These are phyloP conservation scores for Ajuga reptans DNA, from an alignment of 305 asterid species.

Conservation along the genomic window DNA sequence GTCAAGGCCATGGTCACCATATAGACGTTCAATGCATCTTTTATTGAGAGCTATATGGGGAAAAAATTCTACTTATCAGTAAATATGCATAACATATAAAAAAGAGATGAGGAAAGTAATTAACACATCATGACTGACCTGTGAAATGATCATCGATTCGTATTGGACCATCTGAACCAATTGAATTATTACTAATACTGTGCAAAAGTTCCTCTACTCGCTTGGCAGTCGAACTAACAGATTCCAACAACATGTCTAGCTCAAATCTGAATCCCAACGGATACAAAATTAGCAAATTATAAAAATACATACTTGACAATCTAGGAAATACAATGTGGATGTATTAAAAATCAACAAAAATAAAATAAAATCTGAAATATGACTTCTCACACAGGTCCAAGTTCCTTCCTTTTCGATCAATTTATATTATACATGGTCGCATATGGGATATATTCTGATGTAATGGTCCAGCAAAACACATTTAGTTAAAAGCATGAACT, in stretches of 20 bases:
- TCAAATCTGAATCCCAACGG: slow-evolving; percentile 59
- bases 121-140: slow-evolving; percentile 44
- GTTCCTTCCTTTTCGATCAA: background rate
- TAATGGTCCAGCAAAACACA: background rate
- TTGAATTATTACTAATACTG: slow-evolving; percentile 49
- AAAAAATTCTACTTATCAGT: slow-evolving; percentile 22
- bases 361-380: slow-evolving; percentile 12
- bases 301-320: slow-evolving; percentile 9
- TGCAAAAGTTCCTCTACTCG: slow-evolving; percentile 80
- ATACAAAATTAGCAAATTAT: slow-evolving; percentile 16
- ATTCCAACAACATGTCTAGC: slow-evolving; percentile 95
- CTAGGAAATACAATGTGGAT: slow-evolving; percentile 1
- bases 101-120: background rate
- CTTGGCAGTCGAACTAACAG: slow-evolving; percentile 76
- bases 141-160: slow-evolving; percentile 75
- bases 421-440: background rate
- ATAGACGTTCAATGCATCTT: slow-evolving; percentile 94
- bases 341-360: background rate
- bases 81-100: background rate
- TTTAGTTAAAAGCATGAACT: background rate
- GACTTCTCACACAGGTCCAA: background rate
- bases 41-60: slow-evolving; percentile 55
- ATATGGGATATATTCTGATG: background rate
- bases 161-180: slow-evolving; percentile 50
- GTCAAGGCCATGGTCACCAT: slow-evolving; percentile 99